Evolutionary conservation across 2,329 filamentous ascomycete genomes (phyloP).

Genomic region (Penicillium occitanis): DNA sequence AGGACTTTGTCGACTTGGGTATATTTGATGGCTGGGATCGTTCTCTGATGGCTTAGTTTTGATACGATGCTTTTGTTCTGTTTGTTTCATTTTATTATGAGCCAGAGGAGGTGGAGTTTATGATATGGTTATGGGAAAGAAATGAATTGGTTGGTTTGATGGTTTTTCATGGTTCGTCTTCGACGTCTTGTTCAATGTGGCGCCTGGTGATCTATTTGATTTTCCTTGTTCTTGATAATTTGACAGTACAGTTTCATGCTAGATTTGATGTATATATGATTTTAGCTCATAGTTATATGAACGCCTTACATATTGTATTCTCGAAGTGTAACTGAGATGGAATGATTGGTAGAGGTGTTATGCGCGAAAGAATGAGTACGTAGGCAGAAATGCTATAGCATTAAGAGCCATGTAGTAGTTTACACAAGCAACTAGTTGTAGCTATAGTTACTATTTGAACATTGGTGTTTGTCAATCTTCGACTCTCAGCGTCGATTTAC

Average conservation of each 20-base stretch:
- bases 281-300: not conserved
- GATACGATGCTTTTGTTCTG: not conserved
- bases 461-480: not conserved
- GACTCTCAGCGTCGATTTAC: not conserved
- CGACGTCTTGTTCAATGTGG: not conserved
- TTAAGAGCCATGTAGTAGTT: no score
- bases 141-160: not conserved
- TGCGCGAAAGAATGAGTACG: no score
- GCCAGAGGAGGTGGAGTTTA: not conserved
- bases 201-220: not conserved
- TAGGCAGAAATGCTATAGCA: no score
- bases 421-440: no score
- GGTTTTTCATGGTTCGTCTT: not conserved
- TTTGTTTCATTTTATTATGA: not conserved
- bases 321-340: not conserved
- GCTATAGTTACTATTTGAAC: no score
- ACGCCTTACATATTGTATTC: not conserved
- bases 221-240: not conserved
- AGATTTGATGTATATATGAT: constrained; percentile 3
- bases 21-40: constrained; percentile 36
- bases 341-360: not conserved
- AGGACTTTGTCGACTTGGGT: constrained; percentile 36
- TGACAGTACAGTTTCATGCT: not conserved
- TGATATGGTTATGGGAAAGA: not conserved
- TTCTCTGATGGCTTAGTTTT: constrained; percentile 26